These are phyloP conservation scores for Lenwebbia sp. DNA, from an alignment of 345 rosid species.

Conservation along the genomic window DNA sequence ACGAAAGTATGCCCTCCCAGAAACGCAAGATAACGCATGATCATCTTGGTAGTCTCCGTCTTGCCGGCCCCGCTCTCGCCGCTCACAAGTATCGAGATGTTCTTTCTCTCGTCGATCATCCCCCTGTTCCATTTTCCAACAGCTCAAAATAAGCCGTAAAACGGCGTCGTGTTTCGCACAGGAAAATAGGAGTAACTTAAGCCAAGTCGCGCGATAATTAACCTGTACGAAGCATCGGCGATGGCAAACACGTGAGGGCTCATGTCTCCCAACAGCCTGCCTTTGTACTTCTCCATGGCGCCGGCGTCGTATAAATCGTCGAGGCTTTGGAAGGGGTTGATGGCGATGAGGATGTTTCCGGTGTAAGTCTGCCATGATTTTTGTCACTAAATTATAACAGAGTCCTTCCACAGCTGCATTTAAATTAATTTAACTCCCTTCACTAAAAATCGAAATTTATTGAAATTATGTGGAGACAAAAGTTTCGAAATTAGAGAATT, in stretches of 20 bases:
- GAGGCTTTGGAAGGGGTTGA: slow-evolving; percentile 86
- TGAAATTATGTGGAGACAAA: not conserved
- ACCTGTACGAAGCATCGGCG: slow-evolving; percentile 78
- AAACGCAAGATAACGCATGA: slow-evolving; percentile 88
- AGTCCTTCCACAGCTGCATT: not conserved
- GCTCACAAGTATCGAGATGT: slow-evolving; percentile 79
- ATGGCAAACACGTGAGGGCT: slow-evolving; percentile 83
- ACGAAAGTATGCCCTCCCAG: slow-evolving; percentile 59
- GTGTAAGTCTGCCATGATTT: slow-evolving; percentile 69
- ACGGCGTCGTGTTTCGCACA: not conserved
- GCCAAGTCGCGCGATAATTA: not conserved
- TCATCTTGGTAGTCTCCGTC: slow-evolving; percentile 92
- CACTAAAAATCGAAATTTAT: slow-evolving; percentile 5
- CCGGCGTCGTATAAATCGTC: slow-evolving; percentile 34
- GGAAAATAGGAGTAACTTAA: not conserved
- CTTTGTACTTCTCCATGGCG: slow-evolving; percentile 65
- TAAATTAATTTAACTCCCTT: slow-evolving; percentile 1
- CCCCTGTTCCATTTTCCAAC: slow-evolving; percentile 29
- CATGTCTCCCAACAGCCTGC: slow-evolving; percentile 34
- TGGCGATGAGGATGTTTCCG: slow-evolving; percentile 85
- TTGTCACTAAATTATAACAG: slow-evolving; percentile 23
- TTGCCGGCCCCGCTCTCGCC: slow-evolving; percentile 99
- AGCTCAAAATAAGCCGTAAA: not conserved
- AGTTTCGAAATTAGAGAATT: slow-evolving; percentile 11
- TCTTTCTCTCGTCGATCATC: slow-evolving; percentile 69